Conservation (phyloP, 805 yeast genomes). For the Candida hispaniensis region DNA sequence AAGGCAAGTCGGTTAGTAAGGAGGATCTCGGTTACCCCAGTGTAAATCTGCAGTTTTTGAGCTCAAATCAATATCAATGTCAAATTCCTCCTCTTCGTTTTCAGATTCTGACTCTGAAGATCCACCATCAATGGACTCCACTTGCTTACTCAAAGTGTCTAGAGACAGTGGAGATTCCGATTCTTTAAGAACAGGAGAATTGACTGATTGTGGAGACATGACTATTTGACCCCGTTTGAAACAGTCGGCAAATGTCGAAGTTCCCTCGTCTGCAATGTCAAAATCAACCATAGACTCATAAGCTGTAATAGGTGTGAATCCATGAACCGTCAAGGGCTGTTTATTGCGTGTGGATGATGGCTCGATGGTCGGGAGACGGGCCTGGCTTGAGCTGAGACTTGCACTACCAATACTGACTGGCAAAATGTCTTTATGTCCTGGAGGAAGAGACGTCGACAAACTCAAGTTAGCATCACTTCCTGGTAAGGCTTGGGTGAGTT, state of each 20-base stretch:
- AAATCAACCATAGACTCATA: conserved; percentile 13
- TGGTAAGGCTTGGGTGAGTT: no score
- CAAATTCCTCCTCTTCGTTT: conserved; percentile 16
- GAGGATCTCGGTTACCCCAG: no score
- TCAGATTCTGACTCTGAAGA: no score
- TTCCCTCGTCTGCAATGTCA: conserved; percentile 13
- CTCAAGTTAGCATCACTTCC: no score
- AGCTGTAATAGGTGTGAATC: conserved; percentile 12
- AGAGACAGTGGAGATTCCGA: conserved; percentile 6
- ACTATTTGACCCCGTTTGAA: conserved; percentile 7
- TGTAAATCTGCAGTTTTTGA: conserved; percentile 14
- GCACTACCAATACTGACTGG: no score
- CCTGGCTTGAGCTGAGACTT: no score
- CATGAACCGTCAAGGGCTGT: conserved; percentile 3
- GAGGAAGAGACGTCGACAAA: no score
- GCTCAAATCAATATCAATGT: conserved; percentile 16
- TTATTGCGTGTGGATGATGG: no score
- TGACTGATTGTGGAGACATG: conserved; percentile 13
- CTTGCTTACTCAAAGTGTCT: conserved; percentile 7
- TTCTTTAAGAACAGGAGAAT: conserved; percentile 5
- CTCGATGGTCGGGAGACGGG: no score
- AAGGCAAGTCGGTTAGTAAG: no score
- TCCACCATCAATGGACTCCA: no score
- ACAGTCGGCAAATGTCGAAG: conserved; percentile 14
- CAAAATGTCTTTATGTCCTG: no score